A percentile compares a stretch with the other conserved stretches of the same genome.
phyloP scores from a whole-genome alignment of 2,329 filamentous ascomycete species.

The Ceratocystis huliohia region DNA sequence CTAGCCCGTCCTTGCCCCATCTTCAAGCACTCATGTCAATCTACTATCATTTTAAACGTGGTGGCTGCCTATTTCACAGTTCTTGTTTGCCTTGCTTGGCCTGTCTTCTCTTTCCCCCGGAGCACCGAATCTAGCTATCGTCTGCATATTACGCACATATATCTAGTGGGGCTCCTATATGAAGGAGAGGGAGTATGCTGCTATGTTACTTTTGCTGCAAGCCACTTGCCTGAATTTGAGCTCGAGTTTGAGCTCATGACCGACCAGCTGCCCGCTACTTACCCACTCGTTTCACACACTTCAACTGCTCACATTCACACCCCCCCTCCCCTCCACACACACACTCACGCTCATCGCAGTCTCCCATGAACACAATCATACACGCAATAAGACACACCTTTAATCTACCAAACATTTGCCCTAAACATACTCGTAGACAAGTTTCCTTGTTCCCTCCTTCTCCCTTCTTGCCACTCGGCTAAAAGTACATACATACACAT shows the following conservation, averaged over 20 bases:
- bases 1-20: too few species aligned
- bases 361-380: not conserved
- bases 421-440: not conserved
- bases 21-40: too few species aligned
- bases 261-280: not conserved
- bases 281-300: not conserved
- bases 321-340: not conserved
- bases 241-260: not conserved
- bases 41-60: too few species aligned
- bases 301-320: not conserved
- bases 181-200: not conserved
- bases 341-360: not conserved
- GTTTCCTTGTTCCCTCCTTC: not conserved
- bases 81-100: too few species aligned
- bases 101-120: too few species aligned
- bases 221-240: too few species aligned
- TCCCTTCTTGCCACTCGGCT: not conserved
- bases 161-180: too few species aligned
- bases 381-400: too few species aligned
- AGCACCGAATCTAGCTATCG: too few species aligned
- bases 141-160: too few species aligned
- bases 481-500: not conserved
- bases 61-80: too few species aligned
- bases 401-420: not conserved
- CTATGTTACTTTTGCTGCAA: too few species aligned